These are phyloP conservation scores for Pleurotus pulmonarius DNA, from an alignment of 768 basidiomycete species.

Conservation along the genomic window DNA sequence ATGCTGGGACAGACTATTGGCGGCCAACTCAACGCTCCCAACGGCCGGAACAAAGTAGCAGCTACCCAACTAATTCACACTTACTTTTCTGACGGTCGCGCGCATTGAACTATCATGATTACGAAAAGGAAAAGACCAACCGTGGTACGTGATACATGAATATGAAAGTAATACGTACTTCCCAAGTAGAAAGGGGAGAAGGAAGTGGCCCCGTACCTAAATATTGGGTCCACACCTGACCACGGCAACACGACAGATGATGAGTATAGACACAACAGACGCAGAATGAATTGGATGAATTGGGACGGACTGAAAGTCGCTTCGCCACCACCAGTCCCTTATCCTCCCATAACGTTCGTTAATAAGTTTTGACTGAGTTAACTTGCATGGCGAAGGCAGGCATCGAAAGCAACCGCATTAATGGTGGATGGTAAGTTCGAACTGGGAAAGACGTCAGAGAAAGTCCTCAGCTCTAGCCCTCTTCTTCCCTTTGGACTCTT, in stretches of 20 bases:
- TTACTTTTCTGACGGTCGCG: background rate
- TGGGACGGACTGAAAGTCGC: conserved; percentile 29
- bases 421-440: background rate
- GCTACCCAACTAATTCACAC: background rate
- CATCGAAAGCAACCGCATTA: background rate
- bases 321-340: background rate
- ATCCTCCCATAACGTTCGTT: background rate
- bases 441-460: conserved; percentile 32
- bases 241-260: conserved; percentile 2
- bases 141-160: conserved; percentile 30
- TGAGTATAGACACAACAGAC: conserved; percentile 11
- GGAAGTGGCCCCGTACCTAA: conserved; percentile 15
- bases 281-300: conserved; percentile 16
- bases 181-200: background rate
- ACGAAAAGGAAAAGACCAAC: conserved; percentile 26
- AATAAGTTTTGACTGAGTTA: background rate
- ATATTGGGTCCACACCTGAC: background rate
- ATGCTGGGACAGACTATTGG: background rate
- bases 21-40: background rate
- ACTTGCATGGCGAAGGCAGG: background rate
- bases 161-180: conserved; percentile 34
- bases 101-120: conserved; percentile 19
- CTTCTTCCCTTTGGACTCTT: conserved; percentile 78
- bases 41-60: background rate
- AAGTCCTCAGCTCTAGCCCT: conserved; percentile 86